Evolutionary conservation across 2,329 filamentous ascomycete species (phyloP).

Genomic region (Zymoseptoria crescenta): DNA sequence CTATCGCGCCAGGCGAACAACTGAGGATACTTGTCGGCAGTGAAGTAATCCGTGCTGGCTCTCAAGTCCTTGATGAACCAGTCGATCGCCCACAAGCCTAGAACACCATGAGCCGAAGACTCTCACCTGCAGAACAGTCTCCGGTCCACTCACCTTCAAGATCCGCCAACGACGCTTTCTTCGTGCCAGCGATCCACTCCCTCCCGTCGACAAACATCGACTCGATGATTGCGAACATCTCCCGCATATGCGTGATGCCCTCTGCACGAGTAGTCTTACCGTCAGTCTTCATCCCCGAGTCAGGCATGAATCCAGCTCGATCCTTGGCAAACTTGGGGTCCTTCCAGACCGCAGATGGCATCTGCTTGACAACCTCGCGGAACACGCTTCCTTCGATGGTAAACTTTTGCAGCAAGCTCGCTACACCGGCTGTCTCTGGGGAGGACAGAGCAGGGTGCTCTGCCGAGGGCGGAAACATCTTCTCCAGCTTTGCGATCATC

Average conservation of each 20-base stretch:
- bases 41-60: slow-evolving; percentile 48
- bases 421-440: slow-evolving; percentile 37
- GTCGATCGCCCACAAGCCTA: slow-evolving; percentile 45
- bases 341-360: slow-evolving; percentile 51
- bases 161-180: slow-evolving; percentile 53
- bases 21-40: slow-evolving; percentile 47
- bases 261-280: slow-evolving; percentile 44
- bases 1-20: slow-evolving; percentile 57
- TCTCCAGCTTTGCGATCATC: slow-evolving; percentile 58
- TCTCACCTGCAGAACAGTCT: neutral
- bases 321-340: slow-evolving; percentile 56
- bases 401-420: slow-evolving; percentile 50
- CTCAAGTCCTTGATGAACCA: slow-evolving; percentile 51
- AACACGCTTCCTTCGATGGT: slow-evolving; percentile 54
- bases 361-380: slow-evolving; percentile 42
- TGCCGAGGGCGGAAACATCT: slow-evolving; percentile 38
- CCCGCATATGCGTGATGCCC: slow-evolving; percentile 48
- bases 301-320: slow-evolving; percentile 40
- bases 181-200: slow-evolving; percentile 52
- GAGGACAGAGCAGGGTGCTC: slow-evolving; percentile 27
- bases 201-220: slow-evolving; percentile 57
- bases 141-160: slow-evolving; percentile 44
- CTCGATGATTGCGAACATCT: slow-evolving; percentile 53
- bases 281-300: slow-evolving; percentile 33
- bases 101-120: slow-evolving; percentile 19